Base-by-base conservation (phyloP, 2,329 filamentous ascomycete species). In the Aurifilum marmelostoma region DNA sequence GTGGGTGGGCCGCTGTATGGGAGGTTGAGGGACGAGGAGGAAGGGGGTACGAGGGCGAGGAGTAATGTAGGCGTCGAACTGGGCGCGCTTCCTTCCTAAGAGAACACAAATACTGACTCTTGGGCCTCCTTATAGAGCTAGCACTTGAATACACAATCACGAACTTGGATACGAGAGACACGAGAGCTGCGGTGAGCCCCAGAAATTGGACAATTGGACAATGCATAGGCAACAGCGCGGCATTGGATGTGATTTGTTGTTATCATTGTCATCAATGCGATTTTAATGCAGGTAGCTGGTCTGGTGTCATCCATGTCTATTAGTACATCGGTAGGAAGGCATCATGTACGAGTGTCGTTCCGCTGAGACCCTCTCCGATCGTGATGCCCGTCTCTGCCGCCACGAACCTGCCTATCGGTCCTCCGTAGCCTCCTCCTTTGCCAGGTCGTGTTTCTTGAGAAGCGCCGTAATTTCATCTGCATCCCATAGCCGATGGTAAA, bases 401-500 rank as follows among this genome's bases (percentile, higher is more conserved):
- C 24, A 32, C 52, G 43, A 32, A 59, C 27, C 21, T 12, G 12
- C 69, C 73, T 84, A 89, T 78, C 88, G 88, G 73, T 90, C 89
- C 77, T 93, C 89, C 18, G 88, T 80, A 73, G 89, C 89, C 78
- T 95, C 92, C 73, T 90, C 88, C 87, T 97, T 98, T 71, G 93
- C 95, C 79, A 99, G 83, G 75, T 95, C 95, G 77, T 99, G 94
- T 85, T 98, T 93, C 87, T 94, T 97, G 76, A 99, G 84, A 80
- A 99, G 84, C 64, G 91, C 89, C 79, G 93, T 95, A 77, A 99
- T 99, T 85, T 98, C 96, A 74, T 99, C 95, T 59, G 94, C 95
- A 76, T 89, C 92, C 96, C 96, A 99, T 72, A 99, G 87, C 79
- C 97, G 92, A 83, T 99, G 96, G 85, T 98, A 99, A 81, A 99